Evolutionary conservation across 768 basidiomycete genomes (phyloP).

Genomic region (Suillus weaverae): DNA sequence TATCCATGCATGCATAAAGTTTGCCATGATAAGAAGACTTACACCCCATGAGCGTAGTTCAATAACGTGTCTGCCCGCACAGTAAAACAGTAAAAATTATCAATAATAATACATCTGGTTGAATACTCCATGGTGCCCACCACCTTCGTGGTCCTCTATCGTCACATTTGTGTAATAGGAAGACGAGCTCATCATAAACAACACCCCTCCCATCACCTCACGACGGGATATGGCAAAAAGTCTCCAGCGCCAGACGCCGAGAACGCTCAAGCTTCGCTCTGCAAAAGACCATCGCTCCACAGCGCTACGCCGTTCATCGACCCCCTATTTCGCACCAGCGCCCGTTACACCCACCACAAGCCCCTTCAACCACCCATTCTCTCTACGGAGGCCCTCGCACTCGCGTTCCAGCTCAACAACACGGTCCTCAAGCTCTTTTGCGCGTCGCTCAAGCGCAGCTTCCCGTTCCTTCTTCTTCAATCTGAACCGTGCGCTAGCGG

Average conservation of each 20-base stretch:
- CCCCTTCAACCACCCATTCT: conserved; percentile 93
- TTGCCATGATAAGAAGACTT: background rate
- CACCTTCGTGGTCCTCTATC: background rate
- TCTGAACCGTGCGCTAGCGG: conserved; percentile 90
- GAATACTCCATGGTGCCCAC: background rate
- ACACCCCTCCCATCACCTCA: background rate
- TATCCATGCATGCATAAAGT: too few species aligned
- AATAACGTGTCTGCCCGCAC: background rate
- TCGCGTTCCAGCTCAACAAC: conserved; percentile 86
- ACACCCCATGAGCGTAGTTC: background rate
- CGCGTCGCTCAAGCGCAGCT: conserved; percentile 79
- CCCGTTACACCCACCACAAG: conserved; percentile 87
- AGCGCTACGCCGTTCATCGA: background rate
- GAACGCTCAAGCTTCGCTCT: background rate
- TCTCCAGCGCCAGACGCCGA: background rate
- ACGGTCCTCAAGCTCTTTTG: conserved; percentile 80
- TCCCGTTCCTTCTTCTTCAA: conserved; percentile 97
- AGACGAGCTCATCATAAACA: background rate
- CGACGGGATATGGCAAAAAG: conserved; percentile 3
- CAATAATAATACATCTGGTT: background rate
- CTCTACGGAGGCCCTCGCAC: conserved; percentile 82
- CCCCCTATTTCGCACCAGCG: background rate
- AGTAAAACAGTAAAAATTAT: background rate
- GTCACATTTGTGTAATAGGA: too few species aligned
- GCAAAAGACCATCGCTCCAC: background rate